Conservation (phyloP, 2,329 filamentous ascomycete genomes). For the Colletotrichum horii region DNA sequence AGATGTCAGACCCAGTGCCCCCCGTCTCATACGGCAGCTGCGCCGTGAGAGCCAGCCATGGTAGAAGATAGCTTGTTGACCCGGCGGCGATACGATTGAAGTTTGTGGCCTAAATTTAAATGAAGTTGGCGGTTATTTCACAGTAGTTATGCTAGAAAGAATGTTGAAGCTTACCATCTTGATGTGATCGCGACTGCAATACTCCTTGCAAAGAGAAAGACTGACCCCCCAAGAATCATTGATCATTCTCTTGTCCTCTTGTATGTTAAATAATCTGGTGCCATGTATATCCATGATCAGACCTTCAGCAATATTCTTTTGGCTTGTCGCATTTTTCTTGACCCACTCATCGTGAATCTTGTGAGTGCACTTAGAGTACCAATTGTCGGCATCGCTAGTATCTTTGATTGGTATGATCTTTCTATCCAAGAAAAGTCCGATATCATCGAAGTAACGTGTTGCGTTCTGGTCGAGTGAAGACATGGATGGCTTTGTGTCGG, state of each 20-base stretch:
- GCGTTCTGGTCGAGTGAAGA: neutral
- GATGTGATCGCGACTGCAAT: neutral
- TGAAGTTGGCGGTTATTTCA: neutral
- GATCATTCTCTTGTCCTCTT: neutral
- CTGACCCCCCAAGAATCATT: neutral
- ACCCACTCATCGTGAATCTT: neutral
- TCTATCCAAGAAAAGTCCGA: accelerated
- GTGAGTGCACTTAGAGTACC: neutral
- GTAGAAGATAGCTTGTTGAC: neutral
- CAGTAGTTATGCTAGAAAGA: accelerated
- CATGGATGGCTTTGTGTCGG: neutral
- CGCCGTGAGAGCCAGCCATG: neutral
- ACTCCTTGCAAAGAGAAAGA: neutral
- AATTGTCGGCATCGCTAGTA: neutral
- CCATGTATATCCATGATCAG: neutral
- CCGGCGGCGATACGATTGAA: neutral
- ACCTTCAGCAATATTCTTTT: neutral
- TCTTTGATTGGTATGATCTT: accelerated
- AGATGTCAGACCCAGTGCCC: neutral
- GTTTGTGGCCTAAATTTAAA: neutral
- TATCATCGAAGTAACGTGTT: neutral
- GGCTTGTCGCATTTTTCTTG: neutral
- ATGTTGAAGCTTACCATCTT: neutral
- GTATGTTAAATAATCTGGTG: neutral
- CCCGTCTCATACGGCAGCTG: neutral